Percentiles rank a stretch among this genome's conserved stretches.
Evolutionary conservation across 2,329 filamentous ascomycete species (phyloP).

Genomic region (Xylariaceae sp.): DNA sequence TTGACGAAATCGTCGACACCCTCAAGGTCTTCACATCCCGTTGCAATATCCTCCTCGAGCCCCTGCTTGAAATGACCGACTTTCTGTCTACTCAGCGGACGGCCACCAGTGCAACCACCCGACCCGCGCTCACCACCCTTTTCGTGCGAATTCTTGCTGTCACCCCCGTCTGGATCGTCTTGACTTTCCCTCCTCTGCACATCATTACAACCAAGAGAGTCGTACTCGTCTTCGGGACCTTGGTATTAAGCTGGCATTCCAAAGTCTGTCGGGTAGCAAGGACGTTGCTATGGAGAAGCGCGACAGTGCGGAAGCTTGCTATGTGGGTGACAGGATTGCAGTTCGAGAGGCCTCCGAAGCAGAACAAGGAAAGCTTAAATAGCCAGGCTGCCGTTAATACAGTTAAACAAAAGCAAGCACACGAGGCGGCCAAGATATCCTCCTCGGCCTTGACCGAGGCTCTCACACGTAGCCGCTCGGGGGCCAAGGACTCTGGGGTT

Average conservation of each 20-base stretch:
- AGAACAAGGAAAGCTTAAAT: constrained; percentile 34
- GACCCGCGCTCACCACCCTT: constrained; percentile 85
- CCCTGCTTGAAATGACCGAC: constrained; percentile 85
- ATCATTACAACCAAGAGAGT: constrained; percentile 88
- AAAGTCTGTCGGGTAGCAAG: constrained; percentile 83
- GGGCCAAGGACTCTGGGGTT: constrained; percentile 74
- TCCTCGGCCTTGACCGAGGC: constrained; percentile 42
- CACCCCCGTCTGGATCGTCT: constrained; percentile 83
- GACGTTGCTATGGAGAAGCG: constrained; percentile 88
- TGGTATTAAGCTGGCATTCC: constrained; percentile 91
- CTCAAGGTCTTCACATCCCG: constrained; percentile 87
- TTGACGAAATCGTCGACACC: constrained; percentile 97
- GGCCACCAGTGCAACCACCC: constrained; percentile 87
- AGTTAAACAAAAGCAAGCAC: constrained; percentile 44
- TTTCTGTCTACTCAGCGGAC: constrained; percentile 91
- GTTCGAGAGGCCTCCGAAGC: constrained; percentile 61
- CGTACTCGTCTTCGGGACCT: constrained; percentile 82
- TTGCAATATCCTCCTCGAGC: constrained; percentile 91
- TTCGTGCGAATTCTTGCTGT: constrained; percentile 88
- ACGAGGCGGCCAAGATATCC: constrained; percentile 39
- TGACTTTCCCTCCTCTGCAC: constrained; percentile 82
- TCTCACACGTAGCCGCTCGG: constrained; percentile 46
- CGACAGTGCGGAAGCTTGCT: constrained; percentile 71
- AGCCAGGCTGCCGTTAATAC: constrained; percentile 29
- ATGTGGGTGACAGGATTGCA: constrained; percentile 80